Percentiles rank a stretch among this genome's conserved stretches.
phyloP scores from a whole-genome alignment of 345 rosid species.

The Acer campestre region DNA sequence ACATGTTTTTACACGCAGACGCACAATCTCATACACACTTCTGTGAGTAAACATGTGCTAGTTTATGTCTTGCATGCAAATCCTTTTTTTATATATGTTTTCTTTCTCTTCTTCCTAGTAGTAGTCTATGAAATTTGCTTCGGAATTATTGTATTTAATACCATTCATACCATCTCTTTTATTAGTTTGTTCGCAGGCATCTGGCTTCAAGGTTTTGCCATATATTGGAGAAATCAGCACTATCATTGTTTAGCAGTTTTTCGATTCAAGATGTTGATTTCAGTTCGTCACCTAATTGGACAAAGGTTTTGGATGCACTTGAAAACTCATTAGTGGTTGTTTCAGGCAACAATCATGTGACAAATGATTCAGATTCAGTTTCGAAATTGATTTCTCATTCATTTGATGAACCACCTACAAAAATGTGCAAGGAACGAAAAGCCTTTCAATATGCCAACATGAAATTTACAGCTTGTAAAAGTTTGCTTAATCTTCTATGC shows the following conservation, averaged over 20 bases:
- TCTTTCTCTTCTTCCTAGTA: not conserved
- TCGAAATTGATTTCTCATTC: constrained; percentile 26
- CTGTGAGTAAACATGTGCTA: not conserved
- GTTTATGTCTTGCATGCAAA: not conserved
- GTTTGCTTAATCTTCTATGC: constrained; percentile 61
- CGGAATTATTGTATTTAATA: constrained; percentile 7
- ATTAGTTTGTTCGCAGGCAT: constrained; percentile 90
- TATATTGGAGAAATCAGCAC: constrained; percentile 50
- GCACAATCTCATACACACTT: not conserved
- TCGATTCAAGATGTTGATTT: constrained; percentile 39
- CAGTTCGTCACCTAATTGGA: constrained; percentile 58
- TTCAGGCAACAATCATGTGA: constrained; percentile 22
- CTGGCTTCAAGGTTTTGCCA: constrained; percentile 63
- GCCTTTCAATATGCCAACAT: constrained; percentile 25
- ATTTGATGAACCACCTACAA: constrained; percentile 29
- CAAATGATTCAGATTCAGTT: constrained; percentile 9
- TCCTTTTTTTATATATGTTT: not conserved
- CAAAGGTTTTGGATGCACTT: constrained; percentile 52
- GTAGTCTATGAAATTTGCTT: not conserved
- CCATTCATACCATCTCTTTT: constrained; percentile 31
- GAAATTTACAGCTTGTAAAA: constrained; percentile 57
- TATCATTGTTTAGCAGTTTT: constrained; percentile 34
- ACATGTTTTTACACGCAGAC: not conserved
- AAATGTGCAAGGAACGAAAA: constrained; percentile 32
- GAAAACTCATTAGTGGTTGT: constrained; percentile 38